Evolutionary conservation across 1,284 basidiomycete genomes (phyloP), one percentile per base, ranked within the genome.

Genomic region (Fomitopsis schrenkii): DNA sequence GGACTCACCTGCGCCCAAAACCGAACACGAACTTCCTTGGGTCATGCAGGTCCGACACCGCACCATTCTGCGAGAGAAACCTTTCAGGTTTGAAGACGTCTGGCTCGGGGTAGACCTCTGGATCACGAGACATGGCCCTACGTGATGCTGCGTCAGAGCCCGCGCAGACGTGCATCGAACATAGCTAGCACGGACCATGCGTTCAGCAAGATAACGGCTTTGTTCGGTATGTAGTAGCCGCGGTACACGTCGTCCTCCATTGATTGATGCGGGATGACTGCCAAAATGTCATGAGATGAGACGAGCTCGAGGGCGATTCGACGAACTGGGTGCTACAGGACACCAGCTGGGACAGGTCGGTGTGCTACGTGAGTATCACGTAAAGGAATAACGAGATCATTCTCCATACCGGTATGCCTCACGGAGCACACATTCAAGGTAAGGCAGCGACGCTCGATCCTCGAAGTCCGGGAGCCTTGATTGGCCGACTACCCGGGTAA

Each of bases 381-480:
- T n/a, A n/a, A n/a, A n/a, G n/a, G n/a, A n/a, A n/a, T n/a, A n/a
- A n/a, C n/a, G n/a, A n/a, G n/a, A n/a, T n/a, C n/a, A n/a, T n/a
- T n/a, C 30, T 3, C 2, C 52, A 30, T 14, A 75, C 36, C 72
- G 62, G 42, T 72, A 55, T 1, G 69, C 67, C 63, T 79, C 77
- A 54, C 69, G 70, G 22, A 76, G 60, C 15, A 74, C 63, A 10
- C 71, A 72, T 19, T 72, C 66, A n/a, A 77, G 61, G 63, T 76
- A 77, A 0, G 75, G 74, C 58, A 87, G 75, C 53, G 75, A 76
- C 19, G 74, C 71, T 59, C 80, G 72, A 70, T 85, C 83, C 15
- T 79, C 75, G 46, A 80, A 67, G 42, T 70, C 77, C n/a, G 82
- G 81, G 30, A 85, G 74, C 19, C 80, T 74, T 52, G 75, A 71